phyloP scores from a whole-genome alignment of 352 stramenopile species.

The Pythium graminicola region DNA sequence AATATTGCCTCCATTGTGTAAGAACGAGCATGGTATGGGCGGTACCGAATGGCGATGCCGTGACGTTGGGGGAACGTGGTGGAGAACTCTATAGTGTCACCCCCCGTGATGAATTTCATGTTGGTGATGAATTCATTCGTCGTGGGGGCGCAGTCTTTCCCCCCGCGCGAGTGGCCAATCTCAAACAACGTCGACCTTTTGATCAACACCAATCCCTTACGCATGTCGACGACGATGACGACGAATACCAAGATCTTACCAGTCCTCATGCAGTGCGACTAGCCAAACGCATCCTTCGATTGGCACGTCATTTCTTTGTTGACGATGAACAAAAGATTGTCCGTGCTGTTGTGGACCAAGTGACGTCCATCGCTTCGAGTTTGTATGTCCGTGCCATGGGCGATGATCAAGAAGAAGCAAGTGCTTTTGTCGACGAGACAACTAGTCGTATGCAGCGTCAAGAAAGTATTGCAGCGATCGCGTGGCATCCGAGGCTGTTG shows the following conservation, averaged over 20 bases:
- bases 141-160: conserved; percentile 50
- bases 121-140: conserved; percentile 62
- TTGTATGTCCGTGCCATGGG: conserved; percentile 28
- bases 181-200: conserved; percentile 50
- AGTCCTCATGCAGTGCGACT: conserved; percentile 38
- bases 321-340: conserved; percentile 59
- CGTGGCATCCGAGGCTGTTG: conserved; percentile 49
- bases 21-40: conserved; percentile 45
- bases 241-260: conserved; percentile 27
- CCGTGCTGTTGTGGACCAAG: conserved; percentile 25
- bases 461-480: conserved; percentile 50
- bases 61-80: conserved; percentile 71
- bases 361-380: conserved; percentile 10
- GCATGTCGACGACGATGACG: conserved; percentile 26
- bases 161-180: conserved; percentile 40
- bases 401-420: conserved; percentile 26
- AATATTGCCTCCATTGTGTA: not conserved
- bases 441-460: conserved; percentile 14
- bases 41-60: conserved; percentile 49
- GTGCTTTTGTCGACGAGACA: conserved; percentile 12
- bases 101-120: conserved; percentile 41
- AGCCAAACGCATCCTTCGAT: conserved; percentile 26
- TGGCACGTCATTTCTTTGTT: conserved; percentile 38
- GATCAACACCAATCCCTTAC: conserved; percentile 54
- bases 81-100: conserved; percentile 70